Evolutionary conservation across 108 stramenopile species (phyloP).

Genomic region (Bacterosira constricta): DNA sequence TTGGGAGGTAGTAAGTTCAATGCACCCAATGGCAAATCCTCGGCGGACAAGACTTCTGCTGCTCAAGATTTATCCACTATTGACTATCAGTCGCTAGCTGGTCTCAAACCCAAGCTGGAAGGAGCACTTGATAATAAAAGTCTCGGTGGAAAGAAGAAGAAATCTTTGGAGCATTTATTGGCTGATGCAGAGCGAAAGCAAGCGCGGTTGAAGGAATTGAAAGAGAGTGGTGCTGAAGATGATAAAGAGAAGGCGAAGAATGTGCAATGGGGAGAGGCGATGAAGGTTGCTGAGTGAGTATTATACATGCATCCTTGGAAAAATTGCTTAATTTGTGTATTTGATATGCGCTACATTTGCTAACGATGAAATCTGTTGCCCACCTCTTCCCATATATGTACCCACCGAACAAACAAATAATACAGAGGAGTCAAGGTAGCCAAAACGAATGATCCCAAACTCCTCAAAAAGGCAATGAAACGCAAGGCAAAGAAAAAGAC

Average conservation of each 20-base stretch:
- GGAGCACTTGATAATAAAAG: slow-evolving; percentile 66
- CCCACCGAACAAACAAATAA: neutral
- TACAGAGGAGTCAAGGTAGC: slow-evolving; percentile 52
- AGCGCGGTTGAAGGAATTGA: slow-evolving; percentile 70
- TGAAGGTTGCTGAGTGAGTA: slow-evolving; percentile 68
- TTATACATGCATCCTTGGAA: neutral
- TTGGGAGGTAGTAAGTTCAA: slow-evolving; percentile 42
- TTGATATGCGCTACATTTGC: neutral
- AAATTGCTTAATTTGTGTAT: neutral
- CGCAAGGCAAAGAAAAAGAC: slow-evolving; percentile 87
- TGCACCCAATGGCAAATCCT: slow-evolving; percentile 16
- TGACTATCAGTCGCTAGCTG: slow-evolving; percentile 82
- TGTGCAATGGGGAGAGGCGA: slow-evolving; percentile 80
- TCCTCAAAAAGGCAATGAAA: slow-evolving; percentile 84
- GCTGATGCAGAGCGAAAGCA: slow-evolving; percentile 87
- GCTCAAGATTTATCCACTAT: slow-evolving; percentile 69
- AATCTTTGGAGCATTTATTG: slow-evolving; percentile 81
- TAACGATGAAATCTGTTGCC: neutral
- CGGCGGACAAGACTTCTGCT: slow-evolving; percentile 19
- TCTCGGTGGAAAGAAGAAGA: slow-evolving; percentile 65
- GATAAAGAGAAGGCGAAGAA: slow-evolving; percentile 74
- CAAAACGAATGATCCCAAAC: slow-evolving; percentile 83
- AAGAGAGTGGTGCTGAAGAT: slow-evolving; percentile 54
- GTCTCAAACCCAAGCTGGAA: slow-evolving; percentile 55
- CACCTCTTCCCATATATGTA: neutral